Evolutionary conservation across 768 basidiomycete species (phyloP).

Genomic region (Tephrocybe sp.): DNA sequence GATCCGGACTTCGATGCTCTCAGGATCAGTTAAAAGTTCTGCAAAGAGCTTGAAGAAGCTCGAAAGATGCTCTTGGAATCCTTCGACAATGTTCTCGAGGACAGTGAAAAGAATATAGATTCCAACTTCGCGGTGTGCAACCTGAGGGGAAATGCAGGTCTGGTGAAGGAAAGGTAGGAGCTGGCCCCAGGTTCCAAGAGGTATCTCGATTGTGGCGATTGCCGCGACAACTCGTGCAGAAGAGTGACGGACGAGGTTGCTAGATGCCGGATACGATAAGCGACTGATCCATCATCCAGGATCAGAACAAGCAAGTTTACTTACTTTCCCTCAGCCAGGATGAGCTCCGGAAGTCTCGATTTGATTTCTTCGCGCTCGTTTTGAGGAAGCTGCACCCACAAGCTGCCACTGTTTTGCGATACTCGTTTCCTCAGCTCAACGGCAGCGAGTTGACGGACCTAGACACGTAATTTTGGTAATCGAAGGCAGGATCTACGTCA

Average conservation of each 20-base stretch:
- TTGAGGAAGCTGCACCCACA: slow-evolving; percentile 77
- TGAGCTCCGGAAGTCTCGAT: slow-evolving; percentile 72
- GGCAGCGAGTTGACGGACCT: slow-evolving; percentile 97
- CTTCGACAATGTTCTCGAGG: slow-evolving; percentile 88
- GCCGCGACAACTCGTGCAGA: slow-evolving; percentile 91
- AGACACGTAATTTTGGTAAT: slow-evolving; percentile 8
- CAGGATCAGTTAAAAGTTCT: slow-evolving; percentile 72
- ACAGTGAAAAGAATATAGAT: slow-evolving; percentile 89
- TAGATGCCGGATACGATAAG: slow-evolving; percentile 32
- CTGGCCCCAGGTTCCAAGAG: slow-evolving; percentile 75
- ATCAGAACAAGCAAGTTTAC: slow-evolving; percentile 23
- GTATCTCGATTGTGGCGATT: slow-evolving; percentile 87
- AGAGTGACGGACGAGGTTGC: slow-evolving; percentile 89
- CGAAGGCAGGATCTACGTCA: slow-evolving; percentile 5
- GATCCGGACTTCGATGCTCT: slow-evolving; percentile 87
- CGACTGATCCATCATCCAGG: slow-evolving; percentile 10
- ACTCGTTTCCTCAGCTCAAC: slow-evolving; percentile 97
- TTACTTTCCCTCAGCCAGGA: slow-evolving; percentile 78
- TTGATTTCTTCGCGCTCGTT: slow-evolving; percentile 83
- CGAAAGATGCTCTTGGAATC: slow-evolving; percentile 75
- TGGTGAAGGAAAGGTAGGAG: slow-evolving; percentile 87
- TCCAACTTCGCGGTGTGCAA: slow-evolving; percentile 87
- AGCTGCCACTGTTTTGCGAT: slow-evolving; percentile 69
- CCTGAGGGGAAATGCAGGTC: slow-evolving; percentile 66
- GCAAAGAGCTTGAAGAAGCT: slow-evolving; percentile 82